Conservation (phyloP, 495 filamentous ascomycete genomes). For the Neohortaea acidophila region DNA sequence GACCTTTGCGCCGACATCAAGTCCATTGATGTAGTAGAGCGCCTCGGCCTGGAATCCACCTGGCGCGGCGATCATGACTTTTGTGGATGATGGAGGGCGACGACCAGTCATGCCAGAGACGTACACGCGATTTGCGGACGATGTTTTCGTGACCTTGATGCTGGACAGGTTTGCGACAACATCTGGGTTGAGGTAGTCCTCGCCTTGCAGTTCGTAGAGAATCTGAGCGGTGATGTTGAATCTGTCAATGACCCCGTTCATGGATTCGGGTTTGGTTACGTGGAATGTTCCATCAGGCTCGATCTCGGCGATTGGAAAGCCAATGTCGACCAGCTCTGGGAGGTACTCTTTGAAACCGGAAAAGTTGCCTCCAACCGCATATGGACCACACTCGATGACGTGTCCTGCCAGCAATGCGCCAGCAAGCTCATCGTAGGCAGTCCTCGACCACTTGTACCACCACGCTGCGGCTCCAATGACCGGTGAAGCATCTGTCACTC, state of each 20-base stretch:
- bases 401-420: slow-evolving; percentile 22
- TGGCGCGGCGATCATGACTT: slow-evolving; percentile 13
- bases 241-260: slow-evolving; percentile 14
- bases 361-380: slow-evolving; percentile 36
- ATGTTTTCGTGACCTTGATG: slow-evolving; percentile 27
- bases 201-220: slow-evolving; percentile 47
- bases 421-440: slow-evolving; percentile 17
- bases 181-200: slow-evolving; percentile 41
- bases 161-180: slow-evolving; percentile 38
- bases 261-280: slow-evolving; percentile 22
- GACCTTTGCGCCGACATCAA: slow-evolving; percentile 1
- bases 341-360: slow-evolving; percentile 33
- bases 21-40: slow-evolving; percentile 1
- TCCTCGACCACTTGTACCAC: slow-evolving; percentile 20
- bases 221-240: slow-evolving; percentile 40
- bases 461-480: slow-evolving; percentile 21
- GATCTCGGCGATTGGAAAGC: slow-evolving; percentile 46
- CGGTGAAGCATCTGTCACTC: slow-evolving; percentile 20
- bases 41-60: neutral
- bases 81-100: slow-evolving; percentile 40
- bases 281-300: slow-evolving; percentile 32
- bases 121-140: slow-evolving; percentile 24
- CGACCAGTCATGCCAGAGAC: slow-evolving; percentile 31
- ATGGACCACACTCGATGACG: slow-evolving; percentile 23
- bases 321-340: slow-evolving; percentile 34